Conservation (phyloP, 371 early-diverging fungal species). For the Mucor plumbeus region DNA sequence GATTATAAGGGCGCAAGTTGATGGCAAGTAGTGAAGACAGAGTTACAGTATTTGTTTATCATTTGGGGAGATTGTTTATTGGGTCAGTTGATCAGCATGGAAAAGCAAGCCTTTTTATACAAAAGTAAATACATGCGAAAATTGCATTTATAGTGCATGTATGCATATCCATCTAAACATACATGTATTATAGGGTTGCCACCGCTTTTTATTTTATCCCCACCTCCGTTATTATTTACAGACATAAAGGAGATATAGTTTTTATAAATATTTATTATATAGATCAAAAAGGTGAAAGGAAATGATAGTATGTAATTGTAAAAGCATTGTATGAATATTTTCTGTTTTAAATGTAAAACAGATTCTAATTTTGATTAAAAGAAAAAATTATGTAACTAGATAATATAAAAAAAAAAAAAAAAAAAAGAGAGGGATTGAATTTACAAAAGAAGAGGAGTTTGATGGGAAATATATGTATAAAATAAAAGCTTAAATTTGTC, state of each 20-base stretch:
- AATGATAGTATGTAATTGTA: slow-evolving; percentile 2
- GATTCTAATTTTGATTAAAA: neutral
- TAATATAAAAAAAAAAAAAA: neutral
- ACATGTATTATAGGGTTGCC: neutral
- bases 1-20: neutral
- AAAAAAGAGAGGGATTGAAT: neutral
- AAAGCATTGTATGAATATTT: neutral
- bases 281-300: neutral
- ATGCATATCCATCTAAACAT: slow-evolving; percentile 1
- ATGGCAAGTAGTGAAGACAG: neutral
- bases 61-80: slow-evolving; percentile 1
- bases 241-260: neutral
- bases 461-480: neutral
- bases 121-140: slow-evolving; percentile 7
- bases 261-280: neutral
- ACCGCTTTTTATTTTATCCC: neutral
- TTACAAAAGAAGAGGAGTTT: neutral
- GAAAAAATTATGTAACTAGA: too few species aligned
- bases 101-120: neutral
- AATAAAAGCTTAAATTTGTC: slow-evolving; percentile 1
- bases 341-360: neutral
- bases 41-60: slow-evolving; percentile 4
- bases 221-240: neutral
- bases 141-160: slow-evolving; percentile 1
- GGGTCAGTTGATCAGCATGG: slow-evolving; percentile 8